A percentile compares a stretch with the other conserved stretches of the same genome.
These are phyloP conservation scores for Plasmopara muralis DNA, from an alignment of 352 stramenopile species.

Conservation along the genomic window DNA sequence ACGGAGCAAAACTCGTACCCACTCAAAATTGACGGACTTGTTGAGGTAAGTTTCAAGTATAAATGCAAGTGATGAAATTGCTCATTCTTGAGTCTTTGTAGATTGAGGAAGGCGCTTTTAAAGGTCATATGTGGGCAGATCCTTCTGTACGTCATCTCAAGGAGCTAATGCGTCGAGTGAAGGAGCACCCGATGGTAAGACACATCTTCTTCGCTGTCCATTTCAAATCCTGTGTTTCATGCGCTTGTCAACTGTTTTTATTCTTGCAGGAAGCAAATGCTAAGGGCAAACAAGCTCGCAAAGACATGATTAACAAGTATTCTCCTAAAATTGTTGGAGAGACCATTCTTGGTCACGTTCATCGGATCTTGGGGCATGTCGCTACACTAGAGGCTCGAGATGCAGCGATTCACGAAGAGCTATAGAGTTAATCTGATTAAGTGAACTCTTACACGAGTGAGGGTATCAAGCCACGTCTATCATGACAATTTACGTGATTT, in stretches of 20 bases:
- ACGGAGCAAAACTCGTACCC: constrained; percentile 82
- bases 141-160: constrained; percentile 69
- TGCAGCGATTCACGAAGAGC: constrained; percentile 39
- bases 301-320: constrained; percentile 83
- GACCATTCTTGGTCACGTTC: constrained; percentile 58
- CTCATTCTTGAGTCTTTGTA: constrained; percentile 16
- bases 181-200: constrained; percentile 48
- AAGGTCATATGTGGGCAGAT: constrained; percentile 80
- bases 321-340: constrained; percentile 64
- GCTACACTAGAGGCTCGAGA: constrained; percentile 13
- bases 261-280: constrained; percentile 36
- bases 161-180: constrained; percentile 53
- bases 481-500: no score
- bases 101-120: constrained; percentile 75
- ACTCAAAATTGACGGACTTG: constrained; percentile 68
- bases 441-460: background rate
- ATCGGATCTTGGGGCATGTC: constrained; percentile 50
- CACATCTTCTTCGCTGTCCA: background rate
- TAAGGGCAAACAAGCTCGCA: constrained; percentile 64
- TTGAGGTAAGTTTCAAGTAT: constrained; percentile 38
- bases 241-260: background rate
- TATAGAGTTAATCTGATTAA: constrained; percentile 23
- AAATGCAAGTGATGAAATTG: background rate
- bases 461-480: constrained; percentile 3
- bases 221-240: no score